These are phyloP conservation scores for Teratosphaeria pseudoeucalypti DNA, from an alignment of 2,329 filamentous ascomycete species.

Conservation along the genomic window DNA sequence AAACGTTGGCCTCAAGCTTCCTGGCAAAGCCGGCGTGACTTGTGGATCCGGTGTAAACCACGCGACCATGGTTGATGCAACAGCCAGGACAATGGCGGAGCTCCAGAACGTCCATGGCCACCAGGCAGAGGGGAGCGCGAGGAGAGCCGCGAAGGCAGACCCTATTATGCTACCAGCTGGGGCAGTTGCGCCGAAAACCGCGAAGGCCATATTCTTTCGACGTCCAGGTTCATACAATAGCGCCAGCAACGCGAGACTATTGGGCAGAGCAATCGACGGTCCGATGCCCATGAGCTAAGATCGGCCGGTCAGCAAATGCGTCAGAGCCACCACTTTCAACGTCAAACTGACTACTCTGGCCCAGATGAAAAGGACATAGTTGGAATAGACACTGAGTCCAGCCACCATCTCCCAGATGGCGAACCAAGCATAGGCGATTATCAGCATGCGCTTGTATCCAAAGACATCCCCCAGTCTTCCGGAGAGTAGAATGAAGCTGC, in stretches of 20 bases:
- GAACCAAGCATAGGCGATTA: conserved; percentile 42
- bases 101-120: conserved; percentile 42
- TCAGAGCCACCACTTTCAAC: not conserved
- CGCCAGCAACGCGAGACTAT: conserved; percentile 53
- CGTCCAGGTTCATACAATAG: conserved; percentile 46
- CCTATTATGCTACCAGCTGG: conserved; percentile 37
- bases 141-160: conserved; percentile 30
- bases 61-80: conserved; percentile 27
- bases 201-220: conserved; percentile 52
- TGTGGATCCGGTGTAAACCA: conserved; percentile 32
- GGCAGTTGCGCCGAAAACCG: conserved; percentile 40
- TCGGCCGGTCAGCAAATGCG: conserved; percentile 1
- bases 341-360: conserved; percentile 14
- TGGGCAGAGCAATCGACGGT: conserved; percentile 53
- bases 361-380: conserved; percentile 28
- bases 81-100: conserved; percentile 29
- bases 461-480: conserved; percentile 33
- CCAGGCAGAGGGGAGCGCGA: conserved; percentile 34
- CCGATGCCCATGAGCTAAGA: conserved; percentile 41
- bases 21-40: conserved; percentile 11
- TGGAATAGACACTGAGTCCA: conserved; percentile 32
- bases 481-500: not conserved
- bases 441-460: conserved; percentile 42
- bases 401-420: conserved; percentile 39
- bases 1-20: conserved; percentile 7